Evolutionary conservation across 176 grass and related monocot species (phyloP).

Genomic region (Carex parvula): DNA sequence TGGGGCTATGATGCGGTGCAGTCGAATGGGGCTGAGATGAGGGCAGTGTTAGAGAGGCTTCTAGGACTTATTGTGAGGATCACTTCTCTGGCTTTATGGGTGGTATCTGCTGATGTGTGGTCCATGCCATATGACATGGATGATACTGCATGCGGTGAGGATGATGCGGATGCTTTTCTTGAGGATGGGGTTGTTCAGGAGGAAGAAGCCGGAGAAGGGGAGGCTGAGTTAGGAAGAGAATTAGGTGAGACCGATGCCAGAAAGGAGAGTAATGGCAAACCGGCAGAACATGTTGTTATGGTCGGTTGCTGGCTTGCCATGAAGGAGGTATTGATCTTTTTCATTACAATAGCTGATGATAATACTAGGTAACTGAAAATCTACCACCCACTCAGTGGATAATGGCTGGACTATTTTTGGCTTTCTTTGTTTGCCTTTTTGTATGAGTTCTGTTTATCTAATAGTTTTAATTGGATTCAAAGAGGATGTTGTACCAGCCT

Average conservation of each 20-base stretch:
- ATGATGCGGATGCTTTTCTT: conserved; percentile 65
- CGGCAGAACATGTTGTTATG: conserved; percentile 82
- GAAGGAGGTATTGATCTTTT: conserved; percentile 70
- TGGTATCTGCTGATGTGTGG: conserved; percentile 92
- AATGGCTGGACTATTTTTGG: neutral
- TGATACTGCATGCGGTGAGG: conserved; percentile 35
- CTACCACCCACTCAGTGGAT: neutral
- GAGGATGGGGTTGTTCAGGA: conserved; percentile 49
- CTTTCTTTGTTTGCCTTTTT: neutral
- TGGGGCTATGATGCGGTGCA: conserved; percentile 67
- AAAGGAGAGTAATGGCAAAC: conserved; percentile 50
- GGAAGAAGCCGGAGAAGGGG: conserved; percentile 30
- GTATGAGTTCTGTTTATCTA: neutral
- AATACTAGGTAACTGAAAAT: neutral
- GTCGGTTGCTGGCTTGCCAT: conserved; percentile 98
- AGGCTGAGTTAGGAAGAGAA: conserved; percentile 31
- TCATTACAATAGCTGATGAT: neutral
- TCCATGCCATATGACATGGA: conserved; percentile 85
- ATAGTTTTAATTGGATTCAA: neutral
- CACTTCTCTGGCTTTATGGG: conserved; percentile 83
- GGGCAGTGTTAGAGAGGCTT: conserved; percentile 70
- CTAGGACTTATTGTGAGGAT: conserved; percentile 81
- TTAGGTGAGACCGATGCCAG: conserved; percentile 33
- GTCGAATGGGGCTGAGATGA: conserved; percentile 56
- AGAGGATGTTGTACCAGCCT: neutral